A percentile compares a stretch with the other conserved stretches of the same genome.
Evolutionary conservation across 1,284 basidiomycete genomes (phyloP).

Genomic region (Mycosarcoma maydis): DNA sequence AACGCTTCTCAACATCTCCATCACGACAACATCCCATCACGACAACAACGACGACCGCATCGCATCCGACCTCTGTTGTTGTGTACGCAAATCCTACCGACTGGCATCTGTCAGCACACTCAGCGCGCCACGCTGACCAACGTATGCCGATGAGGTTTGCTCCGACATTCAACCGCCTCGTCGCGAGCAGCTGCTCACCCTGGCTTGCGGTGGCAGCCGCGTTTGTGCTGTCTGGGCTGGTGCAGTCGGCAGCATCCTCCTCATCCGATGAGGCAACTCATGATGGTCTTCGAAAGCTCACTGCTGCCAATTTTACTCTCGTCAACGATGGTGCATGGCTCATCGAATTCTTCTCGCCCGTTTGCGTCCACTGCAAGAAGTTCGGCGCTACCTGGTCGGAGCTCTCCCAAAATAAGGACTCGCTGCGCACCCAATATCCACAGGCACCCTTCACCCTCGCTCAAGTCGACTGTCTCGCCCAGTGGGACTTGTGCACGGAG

Average conservation of each 20-base stretch:
- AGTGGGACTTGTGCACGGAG: constrained; percentile 55
- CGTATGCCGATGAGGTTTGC: constrained; percentile 21
- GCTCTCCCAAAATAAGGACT: constrained; percentile 73
- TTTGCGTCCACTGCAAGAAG: constrained; percentile 78
- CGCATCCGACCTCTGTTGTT: too few relatives aligned
- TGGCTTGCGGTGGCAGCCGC: constrained; percentile 9
- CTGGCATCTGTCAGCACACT: too few relatives aligned
- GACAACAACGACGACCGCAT: too few relatives aligned
- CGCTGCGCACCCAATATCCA: constrained; percentile 69
- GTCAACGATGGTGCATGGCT: constrained; percentile 59
- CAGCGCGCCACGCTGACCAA: background rate
- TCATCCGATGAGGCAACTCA: constrained; percentile 36
- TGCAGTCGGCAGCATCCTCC: constrained; percentile 10
- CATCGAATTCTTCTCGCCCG: constrained; percentile 71
- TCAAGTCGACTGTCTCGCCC: constrained; percentile 60
- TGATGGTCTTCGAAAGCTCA: constrained; percentile 50
- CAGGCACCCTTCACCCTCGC: constrained; percentile 60
- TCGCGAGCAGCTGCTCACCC: background rate
- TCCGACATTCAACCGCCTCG: constrained; percentile 18
- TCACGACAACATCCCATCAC: too few relatives aligned
- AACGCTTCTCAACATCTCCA: too few relatives aligned
- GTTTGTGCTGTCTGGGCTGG: constrained; percentile 7
- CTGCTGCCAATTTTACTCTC: constrained; percentile 54
- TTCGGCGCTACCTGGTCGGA: constrained; percentile 86
- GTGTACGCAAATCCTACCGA: too few relatives aligned